Evolutionary conservation across 1,284 basidiomycete species (phyloP).

Genomic region (Athelia psychrophila): DNA sequence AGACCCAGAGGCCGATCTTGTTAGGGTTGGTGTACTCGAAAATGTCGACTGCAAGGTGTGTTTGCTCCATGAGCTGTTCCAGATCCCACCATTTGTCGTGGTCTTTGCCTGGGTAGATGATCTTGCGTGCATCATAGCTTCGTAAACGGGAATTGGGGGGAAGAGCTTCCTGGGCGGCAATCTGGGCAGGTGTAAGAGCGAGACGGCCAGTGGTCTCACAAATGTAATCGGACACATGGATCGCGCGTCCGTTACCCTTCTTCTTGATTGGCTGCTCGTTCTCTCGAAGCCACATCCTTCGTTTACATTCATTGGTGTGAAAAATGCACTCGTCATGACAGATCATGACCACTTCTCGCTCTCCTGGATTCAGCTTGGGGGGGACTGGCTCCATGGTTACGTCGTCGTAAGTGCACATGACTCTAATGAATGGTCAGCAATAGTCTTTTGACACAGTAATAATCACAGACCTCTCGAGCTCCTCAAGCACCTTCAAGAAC

Average conservation of each 20-base stretch:
- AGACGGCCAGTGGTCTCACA: constrained; percentile 18
- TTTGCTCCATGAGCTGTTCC: constrained; percentile 10
- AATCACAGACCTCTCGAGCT: constrained; percentile 8
- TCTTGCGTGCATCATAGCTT: constrained; percentile 9
- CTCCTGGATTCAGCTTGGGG: constrained; percentile 11
- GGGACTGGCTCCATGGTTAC: constrained; percentile 12
- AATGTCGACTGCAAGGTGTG: constrained; percentile 5
- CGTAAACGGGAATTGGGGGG: constrained; percentile 1
- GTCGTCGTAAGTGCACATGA: constrained; percentile 10
- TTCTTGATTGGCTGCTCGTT: constrained; percentile 17
- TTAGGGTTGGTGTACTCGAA: constrained; percentile 9
- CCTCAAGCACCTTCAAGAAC: constrained; percentile 12
- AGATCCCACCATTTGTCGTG: constrained; percentile 14
- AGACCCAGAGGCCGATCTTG: constrained; percentile 10
- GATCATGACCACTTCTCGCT: constrained; percentile 17
- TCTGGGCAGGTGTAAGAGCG: constrained; percentile 11
- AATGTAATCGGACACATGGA: constrained; percentile 26
- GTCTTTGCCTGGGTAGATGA: constrained; percentile 16
- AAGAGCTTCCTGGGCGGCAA: constrained; percentile 14
- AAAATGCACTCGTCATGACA: constrained; percentile 21
- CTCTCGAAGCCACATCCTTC: constrained; percentile 16
- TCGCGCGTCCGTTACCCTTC: constrained; percentile 20
- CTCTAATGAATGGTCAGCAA: constrained; percentile 1
- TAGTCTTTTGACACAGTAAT: background rate
- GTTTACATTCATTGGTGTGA: constrained; percentile 17